Base-by-base conservation (phyloP, 768 basidiomycete genomes). In the Tylopilus rubrobrunneus region DNA sequence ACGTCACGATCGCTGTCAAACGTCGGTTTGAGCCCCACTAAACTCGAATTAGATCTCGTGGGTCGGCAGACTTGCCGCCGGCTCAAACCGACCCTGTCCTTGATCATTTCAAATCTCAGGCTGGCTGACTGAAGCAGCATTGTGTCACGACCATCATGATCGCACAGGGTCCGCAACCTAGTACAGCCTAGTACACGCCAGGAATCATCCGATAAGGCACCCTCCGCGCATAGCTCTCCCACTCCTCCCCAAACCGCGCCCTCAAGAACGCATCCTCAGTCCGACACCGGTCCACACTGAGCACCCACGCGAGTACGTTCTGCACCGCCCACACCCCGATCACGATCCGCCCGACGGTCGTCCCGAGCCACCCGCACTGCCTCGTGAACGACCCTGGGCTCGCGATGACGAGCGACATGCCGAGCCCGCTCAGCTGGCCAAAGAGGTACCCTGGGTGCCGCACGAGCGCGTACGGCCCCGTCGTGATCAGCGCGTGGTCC, bases 401-500 rank as follows among this genome's bases (percentile, higher is more conserved):
- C 10, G 59, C 63, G 39, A 70, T 65, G 23, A 66, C 60, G 23
- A 74, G 49, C n/a, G 72, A 62, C 48, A 69, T 56, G 1, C 74
- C 72, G 0, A 62, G 6, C n/a, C 56, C 53, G 7, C 64, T 56
- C 3, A 77, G 21, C 2, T 17, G 29, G 4, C 34, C 67, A 9
- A 61, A 61, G 8, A 66, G 49, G 48, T 74, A 75, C 14, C 72
- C 58, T 0, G 73, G 73, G 45, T 74, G 73, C 10, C 73, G 72
- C 0, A 73, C 68, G 49, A 67, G 53, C 9, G 61, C 56, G 52
- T 74, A 74, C 3, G 73, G 73, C 0, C 74, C 74, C 2, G 60
- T 51, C 2, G 65, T 72, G 25, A 74, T 48, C 5, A 74, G 66
- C 11, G 45, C 19, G 46, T 74, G 73, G 3, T 64, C 52, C 21